Percentiles rank a stretch among this genome's conserved stretches.
phyloP scores from a whole-genome alignment of 2,329 filamentous ascomycete species.

The Dendrostoma leiphaemia region DNA sequence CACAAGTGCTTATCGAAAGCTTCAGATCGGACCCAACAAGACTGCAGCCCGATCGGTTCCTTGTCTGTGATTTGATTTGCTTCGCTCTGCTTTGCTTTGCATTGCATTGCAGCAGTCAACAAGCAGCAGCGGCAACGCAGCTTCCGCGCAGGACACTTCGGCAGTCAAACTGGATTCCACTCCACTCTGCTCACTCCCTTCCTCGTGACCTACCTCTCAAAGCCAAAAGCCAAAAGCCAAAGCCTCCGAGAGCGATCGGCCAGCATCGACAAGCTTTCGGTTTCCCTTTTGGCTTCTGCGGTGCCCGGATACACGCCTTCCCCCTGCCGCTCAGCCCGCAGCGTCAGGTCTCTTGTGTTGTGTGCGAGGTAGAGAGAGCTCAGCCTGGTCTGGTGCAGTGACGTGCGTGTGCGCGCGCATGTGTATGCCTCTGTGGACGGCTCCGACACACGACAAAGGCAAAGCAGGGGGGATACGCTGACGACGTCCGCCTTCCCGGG shows the following conservation, averaged over 20 bases:
- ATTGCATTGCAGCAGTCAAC: slow-evolving; percentile 11
- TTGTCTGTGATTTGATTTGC: slow-evolving; percentile 18
- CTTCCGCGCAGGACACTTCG: slow-evolving; percentile 1
- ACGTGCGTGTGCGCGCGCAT: background rate
- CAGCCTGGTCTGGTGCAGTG: too few species aligned
- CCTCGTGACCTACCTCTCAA: slow-evolving; percentile 1
- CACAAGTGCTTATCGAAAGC: background rate
- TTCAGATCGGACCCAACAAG: background rate
- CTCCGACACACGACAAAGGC: background rate
- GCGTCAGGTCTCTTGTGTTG: background rate
- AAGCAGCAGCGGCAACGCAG: slow-evolving; percentile 9
- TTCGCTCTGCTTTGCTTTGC: slow-evolving; percentile 16
- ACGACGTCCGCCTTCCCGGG: slow-evolving; percentile 9
- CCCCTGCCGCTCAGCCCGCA: background rate
- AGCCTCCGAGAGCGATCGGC: background rate
- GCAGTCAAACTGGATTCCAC: slow-evolving; percentile 2
- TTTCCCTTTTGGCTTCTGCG: background rate
- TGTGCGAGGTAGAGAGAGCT: background rate
- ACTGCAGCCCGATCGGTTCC: slow-evolving; percentile 2
- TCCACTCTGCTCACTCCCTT: background rate
- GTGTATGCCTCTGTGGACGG: background rate
- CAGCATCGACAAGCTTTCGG: slow-evolving; percentile 3
- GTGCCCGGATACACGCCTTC: background rate
- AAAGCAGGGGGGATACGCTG: slow-evolving; percentile 13
- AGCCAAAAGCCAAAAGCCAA: slow-evolving; percentile 1